Base-by-base conservation (phyloP, 306 rosid species). In the Cucurbita pepo region DNA sequence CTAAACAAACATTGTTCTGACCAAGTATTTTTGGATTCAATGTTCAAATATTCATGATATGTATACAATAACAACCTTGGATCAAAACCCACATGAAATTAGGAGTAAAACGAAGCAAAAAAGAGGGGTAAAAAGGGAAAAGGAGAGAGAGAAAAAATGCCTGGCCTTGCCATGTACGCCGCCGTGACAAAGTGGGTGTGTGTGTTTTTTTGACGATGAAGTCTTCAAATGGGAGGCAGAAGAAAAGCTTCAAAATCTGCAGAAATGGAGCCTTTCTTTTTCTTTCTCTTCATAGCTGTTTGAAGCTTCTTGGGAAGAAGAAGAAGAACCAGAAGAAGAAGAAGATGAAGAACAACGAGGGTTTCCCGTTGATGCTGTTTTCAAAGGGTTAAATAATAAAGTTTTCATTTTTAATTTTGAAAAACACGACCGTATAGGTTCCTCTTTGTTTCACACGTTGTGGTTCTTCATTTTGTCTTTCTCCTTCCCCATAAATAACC, bases 111-210 rank as follows among this genome's bases (percentile, higher is more conserved):
- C 10, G 66, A 56, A 72, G 52, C 13, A 13, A 41, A 56, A 56
- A 40, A 10, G 14, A 65, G 51, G 2, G 25, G 25, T 25, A 64
- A n/a, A 41, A 40, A 7, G 70, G 22, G 10, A 13, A 25, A 30
- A 13, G 13, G 37, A 71, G 15, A 37, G 15, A 37, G 9, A 54
- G 3, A 71, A 36, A 25, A 73, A 57, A 44, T 73, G 77, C 77
- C 69, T 73, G 77, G 77, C 69, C 43, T 73, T 73, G 69, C 77
- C 77, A 57, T 73, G 77, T 73, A 73, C 77, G 77, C 77, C 77
- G 77, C 50, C 7, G 66, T 18, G 48, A 8, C 25, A 18, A 10
- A 41, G 71, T 38, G 50, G 70, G 15, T 22, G 22, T 38, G 16
- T 37, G 45, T 15, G 45, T 15, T 8, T 61, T 8, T 18, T 5